Conservation (phyloP, 208 protist genomes). For the Leptomonas pyrrhocoris region DNA sequence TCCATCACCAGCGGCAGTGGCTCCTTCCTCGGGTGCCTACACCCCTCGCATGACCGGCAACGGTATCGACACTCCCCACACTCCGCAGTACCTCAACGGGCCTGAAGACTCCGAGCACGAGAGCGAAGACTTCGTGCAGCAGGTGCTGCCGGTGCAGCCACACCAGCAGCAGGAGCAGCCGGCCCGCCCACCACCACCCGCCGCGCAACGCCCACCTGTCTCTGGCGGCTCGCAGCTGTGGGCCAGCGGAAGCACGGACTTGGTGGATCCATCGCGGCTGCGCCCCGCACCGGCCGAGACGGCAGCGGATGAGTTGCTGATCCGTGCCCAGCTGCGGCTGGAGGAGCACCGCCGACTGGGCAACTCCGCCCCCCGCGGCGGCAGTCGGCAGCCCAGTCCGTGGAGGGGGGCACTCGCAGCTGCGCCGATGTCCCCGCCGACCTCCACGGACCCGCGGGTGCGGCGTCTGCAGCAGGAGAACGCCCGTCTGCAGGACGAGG, state of each 20-base stretch:
- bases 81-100: conserved; percentile 2
- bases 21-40: background rate
- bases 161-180: background rate
- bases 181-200: no score
- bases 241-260: conserved; percentile 2
- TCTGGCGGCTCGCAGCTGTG: conserved; percentile 5
- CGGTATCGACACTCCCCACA: no score
- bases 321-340: conserved; percentile 51
- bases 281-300: conserved; percentile 14
- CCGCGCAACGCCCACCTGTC: background rate
- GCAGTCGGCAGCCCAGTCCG: conserved; percentile 22
- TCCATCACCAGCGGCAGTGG: background rate
- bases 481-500: conserved; percentile 49
- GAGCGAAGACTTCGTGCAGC: conserved; percentile 35
- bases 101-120: conserved; percentile 13
- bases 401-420: background rate
- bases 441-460: conserved; percentile 27
- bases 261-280: background rate
- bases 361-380: conserved; percentile 3
- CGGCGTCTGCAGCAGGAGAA: conserved; percentile 55
- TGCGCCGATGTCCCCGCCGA: conserved; percentile 3
- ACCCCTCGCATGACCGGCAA: background rate
- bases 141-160: conserved; percentile 24
- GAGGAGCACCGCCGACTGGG: conserved; percentile 38
- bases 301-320: conserved; percentile 36